Conservation (phyloP, 768 basidiomycete genomes). For the Rhizopogon roseolus region DNA sequence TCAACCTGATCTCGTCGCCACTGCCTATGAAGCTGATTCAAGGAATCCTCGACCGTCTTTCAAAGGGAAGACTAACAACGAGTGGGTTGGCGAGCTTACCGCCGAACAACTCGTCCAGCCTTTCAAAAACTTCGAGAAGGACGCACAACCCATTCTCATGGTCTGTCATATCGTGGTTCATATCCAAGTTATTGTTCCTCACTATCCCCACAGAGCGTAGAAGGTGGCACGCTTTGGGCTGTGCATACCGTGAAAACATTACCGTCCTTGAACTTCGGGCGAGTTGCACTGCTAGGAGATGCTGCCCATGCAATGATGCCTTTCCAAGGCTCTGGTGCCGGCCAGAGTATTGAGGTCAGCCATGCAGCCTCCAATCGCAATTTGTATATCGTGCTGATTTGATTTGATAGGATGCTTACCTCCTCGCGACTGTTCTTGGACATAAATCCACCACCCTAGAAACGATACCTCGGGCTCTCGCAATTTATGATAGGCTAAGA, state of each 20-base stretch:
- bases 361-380: neutral
- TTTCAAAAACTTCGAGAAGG: conserved; percentile 55
- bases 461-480: conserved; percentile 35
- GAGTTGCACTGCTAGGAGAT: conserved; percentile 44
- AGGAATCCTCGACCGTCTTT: conserved; percentile 10
- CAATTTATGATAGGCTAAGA: conserved; percentile 47
- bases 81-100: conserved; percentile 47
- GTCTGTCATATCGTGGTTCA: conserved; percentile 27
- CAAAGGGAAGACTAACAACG: conserved; percentile 25
- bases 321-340: conserved; percentile 40
- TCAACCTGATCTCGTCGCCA: conserved; percentile 47
- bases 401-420: conserved; percentile 28
- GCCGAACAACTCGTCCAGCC: conserved; percentile 38
- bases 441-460: conserved; percentile 30
- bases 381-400: neutral
- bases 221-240: conserved; percentile 54
- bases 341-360: conserved; percentile 38
- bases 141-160: conserved; percentile 51
- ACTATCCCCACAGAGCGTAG: conserved; percentile 39
- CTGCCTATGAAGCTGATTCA: conserved; percentile 27
- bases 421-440: conserved; percentile 36
- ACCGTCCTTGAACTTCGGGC: conserved; percentile 43
- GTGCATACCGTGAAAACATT: conserved; percentile 55
- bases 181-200: neutral
- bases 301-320: conserved; percentile 40